Evolutionary conservation across 768 basidiomycete species (phyloP), one percentile per base, ranked within the genome.

Genomic region (Rubroboletus pulcherrimus): DNA sequence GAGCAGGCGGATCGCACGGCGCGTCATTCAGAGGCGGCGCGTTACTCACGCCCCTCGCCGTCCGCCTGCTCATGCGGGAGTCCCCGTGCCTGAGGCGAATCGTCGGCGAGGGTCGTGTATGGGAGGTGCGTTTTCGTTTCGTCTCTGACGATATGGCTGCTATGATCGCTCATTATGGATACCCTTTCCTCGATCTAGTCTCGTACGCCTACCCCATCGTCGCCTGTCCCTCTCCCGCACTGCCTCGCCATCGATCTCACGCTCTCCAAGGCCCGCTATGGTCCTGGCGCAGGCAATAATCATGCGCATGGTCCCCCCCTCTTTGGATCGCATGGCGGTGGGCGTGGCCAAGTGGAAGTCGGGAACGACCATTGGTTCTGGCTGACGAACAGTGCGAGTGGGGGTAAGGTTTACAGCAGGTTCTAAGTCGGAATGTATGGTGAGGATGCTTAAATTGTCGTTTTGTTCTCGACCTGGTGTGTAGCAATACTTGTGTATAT

Each of bases 81-180:
- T 57, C 61, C 4, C 58, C 68, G 3, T 72, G 61, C 21, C 66
- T 87, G 43, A 70, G 66, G 42, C 79, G 73, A 51, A 71, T 86
- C 41, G 71, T 83, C 12, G 78, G 76, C 19, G 78, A 77, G 54
- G 74, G 75, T 17, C 73, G 82, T 38, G 64, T 79, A 11, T 86
- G 85, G 84, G 80, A 72, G 59, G 85, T 84, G 58, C 52, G 80
- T 73, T 33, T 47, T 30, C 10, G 14, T 33, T 4, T 26, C 19
- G 2, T 33, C 10, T 41, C 21, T 2, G 35, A 10, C 19, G 31
- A 19, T 4, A 15, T 26, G 5, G 31, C 11, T n/a, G 10, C 9
- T 14, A 12, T 47, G 17, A 11, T 47, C 15, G 24, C 51, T 33
- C 4, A 59, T 26, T 17, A 7, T 37, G 21, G 6, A 19, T 14